Evolutionary conservation across 495 filamentous ascomycete species (phyloP), one percentile per base, ranked within the genome.

Genomic region (Trichoderma reesei): DNA sequence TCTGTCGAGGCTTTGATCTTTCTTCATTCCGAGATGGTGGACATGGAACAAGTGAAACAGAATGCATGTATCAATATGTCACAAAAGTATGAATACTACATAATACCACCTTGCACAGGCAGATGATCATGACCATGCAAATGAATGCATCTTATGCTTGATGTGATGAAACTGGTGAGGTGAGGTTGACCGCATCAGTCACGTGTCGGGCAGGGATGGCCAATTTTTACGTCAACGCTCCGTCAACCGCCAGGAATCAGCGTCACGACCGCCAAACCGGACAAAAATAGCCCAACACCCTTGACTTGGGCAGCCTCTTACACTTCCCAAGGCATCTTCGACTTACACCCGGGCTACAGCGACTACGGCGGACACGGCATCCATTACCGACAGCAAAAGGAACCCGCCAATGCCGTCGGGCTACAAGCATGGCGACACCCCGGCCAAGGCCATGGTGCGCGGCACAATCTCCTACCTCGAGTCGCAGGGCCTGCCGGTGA

Each of bases 401-500:
- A 39, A 39, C 37, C 41, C 13, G 13, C 31, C 61, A 6, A 63
- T 63, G 61, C 38, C 41, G 13, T 20, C 38, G 31, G 61, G 61
- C 5, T 63, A 63, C 26, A 63, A 63, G 16, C 61, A 63, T 63
- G 61, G 61, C 14, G 61, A 63, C 39, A 63, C 61, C n/a, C 61
- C 61, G 38, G 41, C 38, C 31, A 41, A 42, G 41, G 61, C 61
- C 18, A 63, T 63, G 61, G 61, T 63, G 38, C 61, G 61, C n/a
- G 61, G 61, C 41, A 63, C 61, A 18, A 63, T 63, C 20, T 63
- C 61, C 14, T 63, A 63, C n/a, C 61, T 63, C 37, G 61, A 63
- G 20, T 63, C 61, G 13, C 61, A 63, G 31, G 61, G 61, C n/a
- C 41, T 63, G 14, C 61, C 61, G 16, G 61, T 63, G 13, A 63